phyloP scores from a whole-genome alignment of 192 early-diverging fungal genomes.

The Umbelopsis ramanniana region DNA sequence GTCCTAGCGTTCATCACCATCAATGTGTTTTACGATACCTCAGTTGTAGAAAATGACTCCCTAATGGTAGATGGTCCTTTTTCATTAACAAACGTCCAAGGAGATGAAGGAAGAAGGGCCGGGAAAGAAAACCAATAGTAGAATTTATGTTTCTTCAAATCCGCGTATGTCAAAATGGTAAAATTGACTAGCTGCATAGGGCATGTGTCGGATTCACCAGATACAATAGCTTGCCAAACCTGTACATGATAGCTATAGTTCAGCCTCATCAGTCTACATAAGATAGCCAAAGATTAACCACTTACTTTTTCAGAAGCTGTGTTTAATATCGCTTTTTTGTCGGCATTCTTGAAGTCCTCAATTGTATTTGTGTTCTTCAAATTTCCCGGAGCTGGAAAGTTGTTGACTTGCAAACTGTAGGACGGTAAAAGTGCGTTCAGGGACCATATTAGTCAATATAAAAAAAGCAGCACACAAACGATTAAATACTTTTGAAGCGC shows the following conservation, averaged over 20 bases:
- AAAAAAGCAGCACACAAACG: background rate
- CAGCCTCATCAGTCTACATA: constrained; percentile 5
- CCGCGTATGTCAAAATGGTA: constrained; percentile 88
- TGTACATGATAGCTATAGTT: constrained; percentile 34
- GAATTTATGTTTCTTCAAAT: constrained; percentile 95
- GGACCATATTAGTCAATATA: background rate
- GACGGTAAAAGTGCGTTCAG: background rate
- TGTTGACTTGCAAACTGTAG: constrained; percentile 1
- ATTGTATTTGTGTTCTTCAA: constrained; percentile 95
- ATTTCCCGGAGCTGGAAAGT: constrained; percentile 53
- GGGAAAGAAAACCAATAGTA: constrained; percentile 97
- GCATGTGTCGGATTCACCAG: constrained; percentile 62
- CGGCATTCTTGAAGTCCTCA: constrained; percentile 84
- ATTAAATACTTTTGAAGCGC: constrained; percentile 9
- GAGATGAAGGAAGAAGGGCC: constrained; percentile 61
- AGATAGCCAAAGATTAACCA: background rate
- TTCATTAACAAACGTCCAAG: background rate
- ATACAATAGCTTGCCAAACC: constrained; percentile 75
- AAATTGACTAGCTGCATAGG: constrained; percentile 78
- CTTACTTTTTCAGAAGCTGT: constrained; percentile 60
- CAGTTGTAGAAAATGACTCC: background rate
- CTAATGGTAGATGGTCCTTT: background rate
- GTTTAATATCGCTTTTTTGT: constrained; percentile 75
- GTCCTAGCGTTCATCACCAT: no score
- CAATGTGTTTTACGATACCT: background rate